A percentile compares a stretch with the other conserved stretches of the same genome.
Conservation (phyloP, 352 stramenopile genomes). For the Pythium sukuiense region DNA sequence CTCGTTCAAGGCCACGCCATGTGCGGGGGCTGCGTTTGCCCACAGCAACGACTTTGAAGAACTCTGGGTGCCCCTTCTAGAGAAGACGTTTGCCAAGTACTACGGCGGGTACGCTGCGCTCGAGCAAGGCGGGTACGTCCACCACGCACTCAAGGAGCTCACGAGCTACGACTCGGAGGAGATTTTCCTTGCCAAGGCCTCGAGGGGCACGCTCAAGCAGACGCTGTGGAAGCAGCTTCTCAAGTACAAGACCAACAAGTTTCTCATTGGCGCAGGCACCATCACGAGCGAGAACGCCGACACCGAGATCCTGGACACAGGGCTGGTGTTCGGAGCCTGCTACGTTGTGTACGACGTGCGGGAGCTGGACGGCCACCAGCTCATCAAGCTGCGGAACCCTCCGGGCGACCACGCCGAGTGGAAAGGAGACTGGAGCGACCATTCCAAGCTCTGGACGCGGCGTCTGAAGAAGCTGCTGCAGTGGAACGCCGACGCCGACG, state of each 20-base stretch:
- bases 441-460: slow-evolving; percentile 89
- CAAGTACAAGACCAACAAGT: slow-evolving; percentile 83
- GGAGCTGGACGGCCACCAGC: slow-evolving; percentile 79
- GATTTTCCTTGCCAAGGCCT: slow-evolving; percentile 83
- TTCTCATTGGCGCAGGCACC: slow-evolving; percentile 89
- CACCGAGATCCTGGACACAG: slow-evolving; percentile 86
- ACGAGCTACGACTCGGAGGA: slow-evolving; percentile 89
- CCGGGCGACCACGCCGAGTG: slow-evolving; percentile 91
- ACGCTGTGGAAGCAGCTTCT: slow-evolving; percentile 91
- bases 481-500: slow-evolving; percentile 59
- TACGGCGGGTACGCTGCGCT: slow-evolving; percentile 87
- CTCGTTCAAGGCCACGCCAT: slow-evolving; percentile 39
- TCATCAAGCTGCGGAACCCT: slow-evolving; percentile 91
- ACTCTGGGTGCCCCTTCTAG: slow-evolving; percentile 91
- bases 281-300: slow-evolving; percentile 84
- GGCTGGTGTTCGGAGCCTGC: slow-evolving; percentile 88
- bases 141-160: slow-evolving; percentile 87
- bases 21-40: slow-evolving; percentile 83
- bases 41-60: slow-evolving; percentile 89
- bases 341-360: slow-evolving; percentile 92
- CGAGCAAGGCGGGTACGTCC: slow-evolving; percentile 86
- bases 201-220: slow-evolving; percentile 83
- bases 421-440: slow-evolving; percentile 93
- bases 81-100: slow-evolving; percentile 94
- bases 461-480: slow-evolving; percentile 81